These are phyloP conservation scores for Amaranthus hypochondriacus DNA, from an alignment of 148 eudicot genomes.

Conservation along the genomic window DNA sequence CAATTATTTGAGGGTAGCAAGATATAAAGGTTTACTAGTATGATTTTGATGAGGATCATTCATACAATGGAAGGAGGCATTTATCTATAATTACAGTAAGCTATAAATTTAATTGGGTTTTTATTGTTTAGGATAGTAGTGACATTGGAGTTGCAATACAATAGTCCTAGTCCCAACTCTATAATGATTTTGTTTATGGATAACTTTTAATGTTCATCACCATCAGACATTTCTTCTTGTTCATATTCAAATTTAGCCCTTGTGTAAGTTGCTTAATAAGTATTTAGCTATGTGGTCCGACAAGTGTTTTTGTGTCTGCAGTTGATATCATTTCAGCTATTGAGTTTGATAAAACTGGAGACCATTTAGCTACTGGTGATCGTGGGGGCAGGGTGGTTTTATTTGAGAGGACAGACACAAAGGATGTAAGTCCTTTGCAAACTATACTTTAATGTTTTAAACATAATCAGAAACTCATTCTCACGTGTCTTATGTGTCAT, in stretches of 20 bases:
- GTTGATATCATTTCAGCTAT: slow-evolving; percentile 79
- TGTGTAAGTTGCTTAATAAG: neutral
- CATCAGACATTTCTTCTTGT: neutral
- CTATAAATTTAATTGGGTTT: neutral
- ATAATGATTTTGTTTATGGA: neutral
- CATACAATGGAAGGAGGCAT: too few species aligned
- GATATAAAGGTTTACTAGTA: too few species aligned
- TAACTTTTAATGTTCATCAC: neutral
- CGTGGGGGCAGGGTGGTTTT: slow-evolving; percentile 80
- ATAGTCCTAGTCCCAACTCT: neutral
- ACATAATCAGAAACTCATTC: neutral
- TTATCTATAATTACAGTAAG: neutral
- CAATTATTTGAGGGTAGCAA: too few species aligned
- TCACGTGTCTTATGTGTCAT: slow-evolving; percentile 12
- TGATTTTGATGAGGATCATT: neutral
- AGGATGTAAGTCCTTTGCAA: slow-evolving; percentile 44
- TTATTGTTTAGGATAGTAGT: neutral
- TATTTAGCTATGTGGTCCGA: neutral
- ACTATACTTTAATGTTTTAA: slow-evolving; percentile 11
- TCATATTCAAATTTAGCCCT: neutral
- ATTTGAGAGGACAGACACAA: slow-evolving; percentile 69
- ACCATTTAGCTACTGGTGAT: slow-evolving; percentile 77
- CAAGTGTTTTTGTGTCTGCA: slow-evolving; percentile 17
- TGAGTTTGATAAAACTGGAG: slow-evolving; percentile 75
- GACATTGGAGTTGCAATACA: neutral